A percentile compares a stretch with the other conserved stretches of the same genome.
Evolutionary conservation across 1,139 yeast genomes (phyloP).

Genomic region (Pneumocystis wakefieldiae): DNA sequence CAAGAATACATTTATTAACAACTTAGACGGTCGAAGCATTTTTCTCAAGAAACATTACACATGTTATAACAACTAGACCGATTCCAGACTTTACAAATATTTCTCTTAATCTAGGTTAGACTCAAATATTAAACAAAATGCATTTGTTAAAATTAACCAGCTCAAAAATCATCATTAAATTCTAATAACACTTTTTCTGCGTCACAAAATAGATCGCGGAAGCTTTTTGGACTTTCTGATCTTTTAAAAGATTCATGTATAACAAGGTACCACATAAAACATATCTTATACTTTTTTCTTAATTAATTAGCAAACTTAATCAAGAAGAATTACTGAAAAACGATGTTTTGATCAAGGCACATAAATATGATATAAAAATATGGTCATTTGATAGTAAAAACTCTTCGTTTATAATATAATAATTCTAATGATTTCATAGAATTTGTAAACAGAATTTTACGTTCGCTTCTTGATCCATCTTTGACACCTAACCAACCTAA

Average conservation of each 20-base stretch:
- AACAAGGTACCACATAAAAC: background rate
- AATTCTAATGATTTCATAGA: constrained; percentile 20
- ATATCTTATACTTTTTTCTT: background rate
- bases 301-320: background rate
- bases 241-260: background rate
- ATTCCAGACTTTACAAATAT: constrained; percentile 14
- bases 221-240: constrained; percentile 12
- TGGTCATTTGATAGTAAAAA: constrained; percentile 59
- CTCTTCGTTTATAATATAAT: background rate
- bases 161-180: background rate
- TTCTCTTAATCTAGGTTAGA: background rate
- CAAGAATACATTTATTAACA: constrained; percentile 12
- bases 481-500: constrained; percentile 13
- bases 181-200: background rate
- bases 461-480: constrained; percentile 43
- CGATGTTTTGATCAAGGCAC: constrained; percentile 56
- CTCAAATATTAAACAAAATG: background rate
- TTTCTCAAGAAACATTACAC: constrained; percentile 65
- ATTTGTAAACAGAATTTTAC: constrained; percentile 55
- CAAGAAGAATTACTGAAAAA: constrained; percentile 31
- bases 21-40: constrained; percentile 42
- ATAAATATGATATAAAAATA: constrained; percentile 49
- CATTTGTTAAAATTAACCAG: background rate
- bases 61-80: constrained; percentile 56
- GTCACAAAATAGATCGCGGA: background rate